Conservation (phyloP, 2,329 filamentous ascomycete species). For the Aspergillus amoenus region DNA sequence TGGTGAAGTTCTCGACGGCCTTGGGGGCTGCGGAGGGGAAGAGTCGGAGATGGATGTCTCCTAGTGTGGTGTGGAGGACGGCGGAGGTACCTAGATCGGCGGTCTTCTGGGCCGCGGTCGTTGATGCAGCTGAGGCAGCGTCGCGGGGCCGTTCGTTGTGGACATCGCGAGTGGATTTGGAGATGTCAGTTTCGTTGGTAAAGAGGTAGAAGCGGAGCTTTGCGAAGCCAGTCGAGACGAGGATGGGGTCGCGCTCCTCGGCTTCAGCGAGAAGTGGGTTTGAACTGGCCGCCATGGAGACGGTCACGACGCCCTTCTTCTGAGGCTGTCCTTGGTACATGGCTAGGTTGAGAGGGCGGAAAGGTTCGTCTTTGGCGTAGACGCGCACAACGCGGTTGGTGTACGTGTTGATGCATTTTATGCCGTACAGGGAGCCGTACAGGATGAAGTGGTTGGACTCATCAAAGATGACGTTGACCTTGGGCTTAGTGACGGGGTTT, state of each 20-base stretch:
- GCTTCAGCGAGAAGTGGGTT: conserved; percentile 93
- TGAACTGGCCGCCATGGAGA: conserved; percentile 93
- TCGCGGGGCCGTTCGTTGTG: conserved; percentile 89
- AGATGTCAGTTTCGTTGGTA: conserved; percentile 81
- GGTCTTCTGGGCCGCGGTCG: conserved; percentile 56
- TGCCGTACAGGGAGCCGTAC: conserved; percentile 86
- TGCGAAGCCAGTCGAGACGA: conserved; percentile 77
- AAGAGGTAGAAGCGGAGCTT: conserved; percentile 98
- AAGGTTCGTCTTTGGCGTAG: conserved; percentile 85
- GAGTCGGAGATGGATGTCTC: conserved; percentile 89
- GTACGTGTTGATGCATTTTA: conserved; percentile 94
- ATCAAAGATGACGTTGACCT: conserved; percentile 88
- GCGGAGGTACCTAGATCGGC: conserved; percentile 75
- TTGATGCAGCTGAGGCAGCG: conserved; percentile 49
- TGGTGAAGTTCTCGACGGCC: conserved; percentile 96
- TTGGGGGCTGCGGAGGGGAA: conserved; percentile 93
- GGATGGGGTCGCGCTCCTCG: conserved; percentile 83
- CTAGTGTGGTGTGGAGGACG: conserved; percentile 86
- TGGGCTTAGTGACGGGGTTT: conserved; percentile 63
- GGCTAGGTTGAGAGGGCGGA: conserved; percentile 77
- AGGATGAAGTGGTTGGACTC: conserved; percentile 94
- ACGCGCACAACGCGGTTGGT: conserved; percentile 90
- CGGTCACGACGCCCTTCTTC: conserved; percentile 88
- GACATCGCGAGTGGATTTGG: conserved; percentile 81
- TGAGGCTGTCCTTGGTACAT: conserved; percentile 95